A percentile compares a stretch with the other conserved stretches of the same genome.
Conservation (phyloP, 768 basidiomycete genomes). For the Trametes cubensis region DNA sequence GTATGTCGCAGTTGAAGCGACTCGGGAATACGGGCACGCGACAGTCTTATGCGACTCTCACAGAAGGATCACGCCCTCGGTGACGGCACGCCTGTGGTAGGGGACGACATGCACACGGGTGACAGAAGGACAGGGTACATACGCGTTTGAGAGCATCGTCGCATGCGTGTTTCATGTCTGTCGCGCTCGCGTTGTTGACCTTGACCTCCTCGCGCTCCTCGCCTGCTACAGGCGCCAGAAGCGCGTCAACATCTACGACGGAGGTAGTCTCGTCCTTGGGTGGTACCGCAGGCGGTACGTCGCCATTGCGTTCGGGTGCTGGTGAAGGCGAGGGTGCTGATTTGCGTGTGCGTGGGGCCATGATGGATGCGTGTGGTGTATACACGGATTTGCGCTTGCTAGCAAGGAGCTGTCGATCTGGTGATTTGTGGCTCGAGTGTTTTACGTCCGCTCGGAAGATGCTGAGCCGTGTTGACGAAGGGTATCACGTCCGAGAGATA, state of each 20-base stretch:
- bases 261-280: slow-evolving; percentile 5
- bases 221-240: slow-evolving; percentile 26
- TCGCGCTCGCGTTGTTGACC: slow-evolving; percentile 53
- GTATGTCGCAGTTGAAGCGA: not conserved
- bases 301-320: slow-evolving; percentile 4
- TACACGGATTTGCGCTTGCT: slow-evolving; percentile 2
- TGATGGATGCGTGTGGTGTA: slow-evolving; percentile 10
- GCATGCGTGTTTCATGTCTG: slow-evolving; percentile 55
- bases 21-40: not conserved
- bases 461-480: not conserved
- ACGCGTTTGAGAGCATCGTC: slow-evolving; percentile 94
- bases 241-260: slow-evolving; percentile 18
- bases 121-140: slow-evolving; percentile 36
- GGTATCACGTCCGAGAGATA: slow-evolving; percentile 5
- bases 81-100: not conserved
- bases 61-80: too few relatives aligned
- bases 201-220: slow-evolving; percentile 43
- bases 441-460: not conserved
- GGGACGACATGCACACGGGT: not conserved
- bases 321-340: slow-evolving; percentile 10
- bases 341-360: slow-evolving; percentile 28
- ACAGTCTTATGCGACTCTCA: too few relatives aligned
- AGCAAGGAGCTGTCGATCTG: too few relatives aligned
- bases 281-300: slow-evolving; percentile 8
- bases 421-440: not conserved